These are phyloP conservation scores for Anethum foeniculum DNA, from an alignment of 140 eudicot species.

Conservation along the genomic window DNA sequence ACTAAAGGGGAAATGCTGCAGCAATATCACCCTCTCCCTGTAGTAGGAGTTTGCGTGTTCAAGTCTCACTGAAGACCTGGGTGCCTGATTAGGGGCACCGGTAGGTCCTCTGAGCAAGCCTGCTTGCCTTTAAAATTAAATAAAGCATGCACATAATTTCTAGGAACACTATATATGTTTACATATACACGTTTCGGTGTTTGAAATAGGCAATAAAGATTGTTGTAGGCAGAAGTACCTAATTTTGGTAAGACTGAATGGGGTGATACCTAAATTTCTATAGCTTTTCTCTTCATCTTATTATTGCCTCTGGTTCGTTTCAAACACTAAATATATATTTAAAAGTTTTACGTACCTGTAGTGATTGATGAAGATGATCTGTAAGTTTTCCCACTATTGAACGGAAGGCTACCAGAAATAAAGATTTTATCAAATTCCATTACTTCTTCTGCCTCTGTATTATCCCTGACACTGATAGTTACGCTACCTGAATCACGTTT, in stretches of 20 bases:
- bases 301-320: not conserved
- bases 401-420: conserved; percentile 34
- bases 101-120: not conserved
- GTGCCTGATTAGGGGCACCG: not conserved
- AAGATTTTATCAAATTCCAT: conserved; percentile 40
- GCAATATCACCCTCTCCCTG: not conserved
- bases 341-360: conserved; percentile 19
- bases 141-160: not conserved
- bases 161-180: not conserved
- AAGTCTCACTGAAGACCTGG: not conserved
- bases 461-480: conserved; percentile 5
- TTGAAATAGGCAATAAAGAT: not conserved
- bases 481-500: conserved; percentile 12
- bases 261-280: not conserved
- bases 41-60: not conserved
- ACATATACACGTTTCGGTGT: not conserved
- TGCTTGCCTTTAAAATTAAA: not conserved
- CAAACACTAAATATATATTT: not conserved
- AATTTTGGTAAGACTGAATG: not conserved
- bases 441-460: conserved; percentile 8
- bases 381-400: conserved; percentile 27
- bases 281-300: not conserved
- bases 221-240: not conserved
- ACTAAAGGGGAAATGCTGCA: not conserved
- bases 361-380: conserved; percentile 19